phyloP scores from a whole-genome alignment of 2,329 filamentous ascomycete genomes.

The Ophiobolus disseminans region DNA sequence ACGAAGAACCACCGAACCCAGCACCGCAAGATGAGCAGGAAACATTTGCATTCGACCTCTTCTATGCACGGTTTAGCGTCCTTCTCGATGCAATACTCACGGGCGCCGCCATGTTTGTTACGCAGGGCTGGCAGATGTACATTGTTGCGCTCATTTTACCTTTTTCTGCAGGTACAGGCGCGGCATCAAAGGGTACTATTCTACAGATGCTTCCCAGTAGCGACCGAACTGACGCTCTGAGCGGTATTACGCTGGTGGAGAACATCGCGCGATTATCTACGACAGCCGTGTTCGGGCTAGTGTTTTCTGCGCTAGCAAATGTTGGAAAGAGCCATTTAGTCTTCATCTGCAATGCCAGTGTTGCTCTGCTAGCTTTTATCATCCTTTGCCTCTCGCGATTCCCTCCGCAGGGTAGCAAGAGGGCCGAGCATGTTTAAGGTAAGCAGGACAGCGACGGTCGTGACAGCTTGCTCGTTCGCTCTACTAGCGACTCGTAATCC shows the following conservation, averaged over 20 bases:
- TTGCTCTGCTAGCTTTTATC: conserved; percentile 61
- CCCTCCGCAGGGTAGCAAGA: conserved; percentile 51
- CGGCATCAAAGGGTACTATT: conserved; percentile 76
- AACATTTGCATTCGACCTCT: conserved; percentile 68
- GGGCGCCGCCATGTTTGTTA: conserved; percentile 67
- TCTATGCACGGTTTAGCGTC: conserved; percentile 71
- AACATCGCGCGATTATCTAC: conserved; percentile 71
- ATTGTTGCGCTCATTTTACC: conserved; percentile 70
- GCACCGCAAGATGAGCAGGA: conserved; percentile 51
- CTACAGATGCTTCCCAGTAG: conserved; percentile 70
- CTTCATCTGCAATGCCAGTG: conserved; percentile 70
- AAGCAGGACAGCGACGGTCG: no score
- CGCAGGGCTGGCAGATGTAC: conserved; percentile 72
- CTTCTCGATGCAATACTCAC: conserved; percentile 71
- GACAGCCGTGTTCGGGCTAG: conserved; percentile 68
- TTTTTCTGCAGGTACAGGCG: conserved; percentile 72
- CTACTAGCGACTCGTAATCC: no score
- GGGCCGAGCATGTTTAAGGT: not conserved
- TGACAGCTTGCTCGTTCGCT: no score
- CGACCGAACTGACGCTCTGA: conserved; percentile 70
- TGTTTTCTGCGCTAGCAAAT: conserved; percentile 69
- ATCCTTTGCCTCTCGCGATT: conserved; percentile 56
- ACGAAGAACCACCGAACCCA: conserved; percentile 56
- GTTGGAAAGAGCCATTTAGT: conserved; percentile 67
- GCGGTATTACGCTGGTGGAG: conserved; percentile 73